Evolutionary conservation across 2,329 filamentous ascomycete genomes (phyloP), one percentile per base, ranked within the genome.

Genomic region (Scolecobasidium constrictum): DNA sequence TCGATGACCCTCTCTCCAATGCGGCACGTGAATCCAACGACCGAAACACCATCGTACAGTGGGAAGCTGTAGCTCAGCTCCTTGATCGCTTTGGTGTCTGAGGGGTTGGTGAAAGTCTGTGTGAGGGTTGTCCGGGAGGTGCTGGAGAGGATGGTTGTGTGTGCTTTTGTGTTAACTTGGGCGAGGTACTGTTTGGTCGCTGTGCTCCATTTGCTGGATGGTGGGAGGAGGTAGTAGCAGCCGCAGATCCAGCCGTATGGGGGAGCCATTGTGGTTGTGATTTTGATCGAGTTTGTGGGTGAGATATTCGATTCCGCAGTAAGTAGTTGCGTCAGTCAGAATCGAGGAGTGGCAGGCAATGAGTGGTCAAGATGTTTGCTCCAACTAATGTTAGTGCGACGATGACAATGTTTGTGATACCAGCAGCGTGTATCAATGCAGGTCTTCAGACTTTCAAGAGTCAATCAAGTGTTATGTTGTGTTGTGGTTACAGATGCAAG

Each of bases 41-140:
- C 76, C 5, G 75, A 80, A 13, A 83, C 77, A 7, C 82, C 81
- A 53, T 85, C 79, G 48, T 81, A 83, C 0, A 87, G 66, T 0
- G 83, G 83, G 48, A 87, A 86, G 0, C 71, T 70, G 55, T 87
- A 87, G 12, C 67, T 65, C 13, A 77, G 69, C 53, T 84, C 65
- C 6, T 65, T 53, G 46, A 79, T 70, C 3, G 54, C 53, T 7
- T 62, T 55, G 2, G 57, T 51, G 1, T 51, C 39, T 2, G 67
- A 66, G 0, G 75, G 69, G 48, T 84, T 85, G 50, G 67, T 56
- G 50, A 83, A 86, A 0, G 64, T 77, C 56, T 85, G 73, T 2
- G 61, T 69, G 5, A 77, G 60, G 2, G 55, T 56, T n/a, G 72
- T 74, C 3, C 65, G 62, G 6, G 68, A 70, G 35, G 61, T 71